These are phyloP conservation scores for Peltaster fructicola DNA, from an alignment of 2,329 filamentous ascomycete species.

Conservation along the genomic window DNA sequence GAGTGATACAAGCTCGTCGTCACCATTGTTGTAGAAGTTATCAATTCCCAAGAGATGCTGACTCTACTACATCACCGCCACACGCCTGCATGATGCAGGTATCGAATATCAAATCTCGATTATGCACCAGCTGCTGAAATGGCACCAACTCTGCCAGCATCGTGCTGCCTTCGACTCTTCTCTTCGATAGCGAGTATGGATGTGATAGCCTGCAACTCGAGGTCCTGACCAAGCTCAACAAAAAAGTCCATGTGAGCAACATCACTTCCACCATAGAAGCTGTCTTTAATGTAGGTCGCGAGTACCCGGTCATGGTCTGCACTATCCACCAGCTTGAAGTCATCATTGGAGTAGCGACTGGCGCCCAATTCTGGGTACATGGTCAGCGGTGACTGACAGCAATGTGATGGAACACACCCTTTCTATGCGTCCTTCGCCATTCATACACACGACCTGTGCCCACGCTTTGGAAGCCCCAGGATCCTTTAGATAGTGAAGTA, in stretches of 20 bases:
- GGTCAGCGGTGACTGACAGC: too few relatives aligned
- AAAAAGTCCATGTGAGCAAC: constrained; percentile 2
- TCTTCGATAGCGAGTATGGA: constrained; percentile 3
- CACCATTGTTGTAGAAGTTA: too few relatives aligned
- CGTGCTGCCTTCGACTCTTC: constrained; percentile 1
- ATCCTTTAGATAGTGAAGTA: constrained; percentile 1
- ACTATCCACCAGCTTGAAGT: constrained; percentile 3
- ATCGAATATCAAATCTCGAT: too few relatives aligned
- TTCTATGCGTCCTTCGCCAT: constrained; percentile 2
- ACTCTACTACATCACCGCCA: too few relatives aligned
- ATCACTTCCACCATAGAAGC: constrained; percentile 2
- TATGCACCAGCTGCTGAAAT: too few relatives aligned
- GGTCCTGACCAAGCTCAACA: constrained; percentile 4
- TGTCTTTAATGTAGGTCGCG: constrained; percentile 2
- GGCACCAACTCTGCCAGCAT: too few relatives aligned
- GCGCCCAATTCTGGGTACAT: constrained; percentile 1
- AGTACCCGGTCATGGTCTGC: constrained; percentile 1
- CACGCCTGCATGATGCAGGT: too few relatives aligned
- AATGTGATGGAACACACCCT: too few relatives aligned
- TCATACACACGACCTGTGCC: background rate
- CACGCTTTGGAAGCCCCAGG: constrained; percentile 1
- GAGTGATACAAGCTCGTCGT: too few relatives aligned
- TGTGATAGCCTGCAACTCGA: constrained; percentile 2
- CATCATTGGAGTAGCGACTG: background rate
- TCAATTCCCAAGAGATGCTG: too few relatives aligned